These are phyloP conservation scores for Actinidia arguta DNA, from an alignment of 179 eudicot genomes.

Conservation along the genomic window DNA sequence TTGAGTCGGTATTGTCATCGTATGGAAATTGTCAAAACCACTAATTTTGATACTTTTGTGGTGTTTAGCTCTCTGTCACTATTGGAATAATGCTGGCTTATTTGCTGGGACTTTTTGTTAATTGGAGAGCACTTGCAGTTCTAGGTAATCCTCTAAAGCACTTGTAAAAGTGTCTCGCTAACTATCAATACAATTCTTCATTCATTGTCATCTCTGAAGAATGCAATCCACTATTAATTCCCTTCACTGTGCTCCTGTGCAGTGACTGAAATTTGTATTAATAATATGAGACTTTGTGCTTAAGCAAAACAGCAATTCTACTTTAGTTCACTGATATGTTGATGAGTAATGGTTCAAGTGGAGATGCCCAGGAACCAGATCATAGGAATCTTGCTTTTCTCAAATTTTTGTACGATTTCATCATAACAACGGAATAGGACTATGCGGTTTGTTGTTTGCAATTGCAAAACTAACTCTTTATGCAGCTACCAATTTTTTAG, in stretches of 20 bases:
- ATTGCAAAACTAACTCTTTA: slow-evolving; percentile 6
- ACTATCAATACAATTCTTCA: not conserved
- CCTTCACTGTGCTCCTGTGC: no score
- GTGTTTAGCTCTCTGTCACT: slow-evolving; percentile 83
- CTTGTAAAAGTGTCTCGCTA: not conserved
- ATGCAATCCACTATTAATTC: not conserved
- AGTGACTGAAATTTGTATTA: not conserved
- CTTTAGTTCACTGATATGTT: not conserved
- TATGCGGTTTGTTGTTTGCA: not conserved
- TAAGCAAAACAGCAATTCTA: not conserved
- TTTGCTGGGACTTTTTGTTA: slow-evolving; percentile 84
- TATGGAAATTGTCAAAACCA: not conserved
- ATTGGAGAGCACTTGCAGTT: slow-evolving; percentile 93
- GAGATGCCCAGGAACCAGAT: not conserved
- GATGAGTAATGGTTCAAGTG: not conserved
- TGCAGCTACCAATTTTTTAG: not conserved
- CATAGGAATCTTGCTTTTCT: not conserved
- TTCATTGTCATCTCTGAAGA: not conserved
- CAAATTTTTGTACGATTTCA: not conserved
- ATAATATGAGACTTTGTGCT: not conserved
- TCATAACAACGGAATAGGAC: not conserved
- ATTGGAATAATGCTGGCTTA: slow-evolving; percentile 94
- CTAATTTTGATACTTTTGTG: slow-evolving; percentile 12
- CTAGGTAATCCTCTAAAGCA: slow-evolving; percentile 54
- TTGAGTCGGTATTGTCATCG: not conserved